Evolutionary conservation across 2,329 filamentous ascomycete genomes (phyloP).

Genomic region (Colletotrichum sp.): DNA sequence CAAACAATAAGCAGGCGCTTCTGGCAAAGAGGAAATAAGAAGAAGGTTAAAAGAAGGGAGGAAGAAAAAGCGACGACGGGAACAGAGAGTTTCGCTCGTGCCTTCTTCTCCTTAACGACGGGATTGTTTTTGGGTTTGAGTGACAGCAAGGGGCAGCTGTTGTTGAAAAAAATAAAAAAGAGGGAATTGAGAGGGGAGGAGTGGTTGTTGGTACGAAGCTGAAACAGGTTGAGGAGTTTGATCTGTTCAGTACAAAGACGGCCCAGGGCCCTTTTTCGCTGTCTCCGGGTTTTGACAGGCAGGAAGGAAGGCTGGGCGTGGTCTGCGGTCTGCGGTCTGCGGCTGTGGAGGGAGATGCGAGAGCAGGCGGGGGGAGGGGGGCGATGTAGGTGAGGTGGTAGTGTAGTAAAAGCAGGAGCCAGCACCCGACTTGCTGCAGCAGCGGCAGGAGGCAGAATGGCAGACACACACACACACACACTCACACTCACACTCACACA

Average conservation of each 20-base stretch:
- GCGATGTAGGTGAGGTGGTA: background rate
- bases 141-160: slow-evolving; percentile 10
- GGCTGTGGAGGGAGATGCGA: background rate
- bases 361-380: background rate
- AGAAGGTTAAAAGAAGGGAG: background rate
- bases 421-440: background rate
- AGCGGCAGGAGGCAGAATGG: background rate
- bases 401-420: background rate
- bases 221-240: slow-evolving; percentile 41
- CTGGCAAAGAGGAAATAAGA: background rate
- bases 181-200: slow-evolving; percentile 23
- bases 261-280: slow-evolving; percentile 25
- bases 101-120: slow-evolving; percentile 1
- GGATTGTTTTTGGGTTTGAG: background rate
- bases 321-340: background rate
- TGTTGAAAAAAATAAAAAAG: slow-evolving; percentile 23
- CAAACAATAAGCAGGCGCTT: slow-evolving; percentile 5
- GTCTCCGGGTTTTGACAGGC: slow-evolving; percentile 20
- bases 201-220: slow-evolving; percentile 30
- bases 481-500: background rate
- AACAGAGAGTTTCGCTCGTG: background rate
- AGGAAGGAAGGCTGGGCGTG: background rate
- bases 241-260: slow-evolving; percentile 33
- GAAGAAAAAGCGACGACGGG: background rate
- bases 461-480: background rate